Conservation (phyloP, 176 grass and related monocot genomes). For the Rhipidocladum racemiflorum region DNA sequence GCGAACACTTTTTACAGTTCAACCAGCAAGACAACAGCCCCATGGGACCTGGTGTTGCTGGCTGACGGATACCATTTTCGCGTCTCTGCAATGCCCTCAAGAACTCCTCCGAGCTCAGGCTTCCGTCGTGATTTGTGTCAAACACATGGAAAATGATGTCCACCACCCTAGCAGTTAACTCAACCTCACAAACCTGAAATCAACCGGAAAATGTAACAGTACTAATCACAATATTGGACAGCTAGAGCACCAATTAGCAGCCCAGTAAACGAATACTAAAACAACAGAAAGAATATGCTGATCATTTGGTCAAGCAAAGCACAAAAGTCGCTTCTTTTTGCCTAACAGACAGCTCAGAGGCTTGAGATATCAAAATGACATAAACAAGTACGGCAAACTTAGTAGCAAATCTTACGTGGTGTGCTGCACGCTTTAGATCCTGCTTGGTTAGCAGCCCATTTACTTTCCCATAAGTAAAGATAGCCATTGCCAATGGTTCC, state of each 20-base stretch:
- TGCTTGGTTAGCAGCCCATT: constrained; percentile 76
- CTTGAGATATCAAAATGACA: not conserved
- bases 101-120: constrained; percentile 75
- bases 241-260: not conserved
- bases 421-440: constrained; percentile 78
- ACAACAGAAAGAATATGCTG: not conserved
- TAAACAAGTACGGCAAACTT: not conserved
- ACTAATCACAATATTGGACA: not conserved
- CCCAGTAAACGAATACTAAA: not conserved
- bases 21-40: constrained; percentile 54
- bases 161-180: constrained; percentile 66
- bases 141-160: constrained; percentile 87
- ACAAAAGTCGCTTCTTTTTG: not conserved
- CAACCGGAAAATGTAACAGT: not conserved
- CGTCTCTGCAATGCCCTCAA: constrained; percentile 69
- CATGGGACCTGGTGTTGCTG: constrained; percentile 29
- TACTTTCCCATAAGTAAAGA: constrained; percentile 81
- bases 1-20: constrained; percentile 40
- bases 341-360: not conserved
- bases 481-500: constrained; percentile 59
- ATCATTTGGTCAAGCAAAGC: not conserved
- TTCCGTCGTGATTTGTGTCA: constrained; percentile 67
- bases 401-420: constrained; percentile 51
- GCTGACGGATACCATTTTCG: constrained; percentile 60
- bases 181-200: constrained; percentile 67